These are phyloP conservation scores for Sungouiella blattae DNA, from an alignment of 805 yeast genomes.

Conservation along the genomic window DNA sequence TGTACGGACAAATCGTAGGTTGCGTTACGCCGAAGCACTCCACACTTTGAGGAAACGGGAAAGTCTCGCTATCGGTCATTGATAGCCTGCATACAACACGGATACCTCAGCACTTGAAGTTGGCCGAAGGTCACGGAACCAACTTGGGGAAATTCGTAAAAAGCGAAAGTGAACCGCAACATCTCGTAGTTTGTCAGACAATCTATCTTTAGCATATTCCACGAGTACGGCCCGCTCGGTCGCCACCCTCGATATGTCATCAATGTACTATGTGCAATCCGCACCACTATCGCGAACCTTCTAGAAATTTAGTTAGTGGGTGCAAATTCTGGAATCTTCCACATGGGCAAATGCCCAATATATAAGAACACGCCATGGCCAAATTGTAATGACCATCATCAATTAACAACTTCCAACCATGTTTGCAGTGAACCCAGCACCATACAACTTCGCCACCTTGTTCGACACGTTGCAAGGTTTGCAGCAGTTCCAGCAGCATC, in stretches of 20 bases:
- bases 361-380: neutral
- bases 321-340: constrained; percentile 6
- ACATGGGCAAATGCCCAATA: neutral
- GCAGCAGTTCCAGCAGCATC: constrained; percentile 14
- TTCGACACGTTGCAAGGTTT: constrained; percentile 12
- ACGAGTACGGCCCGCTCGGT: too few species aligned
- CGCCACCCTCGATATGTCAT: neutral
- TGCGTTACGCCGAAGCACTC: too few species aligned
- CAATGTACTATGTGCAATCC: neutral
- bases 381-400: neutral
- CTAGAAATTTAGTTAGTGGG: constrained; percentile 4
- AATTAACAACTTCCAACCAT: constrained; percentile 1
- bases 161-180: too few species aligned
- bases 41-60: too few species aligned
- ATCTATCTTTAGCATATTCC: too few species aligned
- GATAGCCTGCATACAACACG: too few species aligned
- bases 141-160: too few species aligned
- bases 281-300: constrained; percentile 8
- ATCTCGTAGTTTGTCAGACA: too few species aligned
- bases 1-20: too few species aligned
- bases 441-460: constrained; percentile 6
- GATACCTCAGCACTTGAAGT: too few species aligned
- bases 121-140: too few species aligned
- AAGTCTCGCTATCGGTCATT: too few species aligned
- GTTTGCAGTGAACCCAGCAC: constrained; percentile 15